Percentiles rank a stretch among this genome's conserved stretches.
phyloP scores from a whole-genome alignment of 257 asterid species.

The Solanum arcanum region DNA sequence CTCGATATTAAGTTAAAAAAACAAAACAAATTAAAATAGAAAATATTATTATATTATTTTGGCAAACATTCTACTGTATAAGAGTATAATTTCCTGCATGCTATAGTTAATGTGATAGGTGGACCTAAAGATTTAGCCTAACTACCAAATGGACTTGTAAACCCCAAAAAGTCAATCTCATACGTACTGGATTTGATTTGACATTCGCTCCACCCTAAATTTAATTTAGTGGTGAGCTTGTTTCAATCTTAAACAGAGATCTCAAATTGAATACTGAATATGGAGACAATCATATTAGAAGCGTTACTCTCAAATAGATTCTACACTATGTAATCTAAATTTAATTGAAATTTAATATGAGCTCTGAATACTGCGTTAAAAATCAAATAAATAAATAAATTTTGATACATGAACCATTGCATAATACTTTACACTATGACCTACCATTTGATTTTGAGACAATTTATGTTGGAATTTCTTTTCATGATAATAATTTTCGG shows the following conservation, averaged over 20 bases:
- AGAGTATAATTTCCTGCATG: background rate
- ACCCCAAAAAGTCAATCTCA: background rate
- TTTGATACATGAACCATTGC: background rate
- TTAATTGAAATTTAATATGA: too few relatives aligned
- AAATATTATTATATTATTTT: too few relatives aligned
- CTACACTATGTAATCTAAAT: background rate
- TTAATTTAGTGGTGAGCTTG: accelerated
- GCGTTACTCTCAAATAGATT: too few relatives aligned
- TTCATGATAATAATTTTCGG: background rate
- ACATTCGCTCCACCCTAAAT: too few relatives aligned
- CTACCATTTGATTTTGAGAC: background rate
- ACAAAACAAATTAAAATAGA: too few relatives aligned
- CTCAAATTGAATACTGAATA: too few relatives aligned
- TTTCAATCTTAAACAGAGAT: too few relatives aligned
- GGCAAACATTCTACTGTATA: background rate
- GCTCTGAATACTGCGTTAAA: accelerated
- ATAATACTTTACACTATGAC: background rate
- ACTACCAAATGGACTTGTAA: background rate
- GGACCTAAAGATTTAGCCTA: background rate
- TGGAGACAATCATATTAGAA: too few relatives aligned
- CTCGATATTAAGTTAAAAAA: too few relatives aligned
- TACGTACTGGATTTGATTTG: background rate
- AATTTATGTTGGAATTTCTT: background rate
- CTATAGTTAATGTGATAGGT: background rate
- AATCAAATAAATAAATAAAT: background rate